phyloP scores from a whole-genome alignment of 768 basidiomycete species.

The Suillus ampliporus region DNA sequence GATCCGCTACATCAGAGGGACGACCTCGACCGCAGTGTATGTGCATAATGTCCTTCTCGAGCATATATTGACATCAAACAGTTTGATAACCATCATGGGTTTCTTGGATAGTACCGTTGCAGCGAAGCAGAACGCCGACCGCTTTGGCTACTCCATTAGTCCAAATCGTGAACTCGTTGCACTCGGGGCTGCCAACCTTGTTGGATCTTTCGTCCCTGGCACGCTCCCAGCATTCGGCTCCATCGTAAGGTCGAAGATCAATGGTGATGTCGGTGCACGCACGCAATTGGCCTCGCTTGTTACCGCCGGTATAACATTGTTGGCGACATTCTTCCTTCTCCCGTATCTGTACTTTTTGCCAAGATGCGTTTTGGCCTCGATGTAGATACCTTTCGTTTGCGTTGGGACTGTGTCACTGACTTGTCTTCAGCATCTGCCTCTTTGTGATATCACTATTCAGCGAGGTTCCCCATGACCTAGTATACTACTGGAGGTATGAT shows the following conservation, averaged over 20 bases:
- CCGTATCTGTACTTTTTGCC: conserved; percentile 87
- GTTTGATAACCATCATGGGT: conserved; percentile 82
- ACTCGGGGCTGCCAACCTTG: conserved; percentile 80
- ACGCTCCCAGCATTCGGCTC: conserved; percentile 93
- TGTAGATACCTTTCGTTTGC: conserved; percentile 55
- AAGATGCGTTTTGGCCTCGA: conserved; percentile 86
- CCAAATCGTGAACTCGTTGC: conserved; percentile 97
- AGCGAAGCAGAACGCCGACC: conserved; percentile 88
- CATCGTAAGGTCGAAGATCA: conserved; percentile 90
- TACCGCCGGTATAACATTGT: conserved; percentile 72
- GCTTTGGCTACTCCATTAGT: conserved; percentile 86
- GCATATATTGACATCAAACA: conserved; percentile 30
- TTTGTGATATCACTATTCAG: conserved; percentile 84
- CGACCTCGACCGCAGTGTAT: conserved; percentile 86
- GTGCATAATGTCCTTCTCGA: conserved; percentile 10
- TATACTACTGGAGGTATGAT: conserved; percentile 80
- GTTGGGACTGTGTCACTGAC: conserved; percentile 19
- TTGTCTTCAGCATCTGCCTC: conserved; percentile 66
- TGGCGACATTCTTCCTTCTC: conserved; percentile 89
- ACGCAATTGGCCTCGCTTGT: conserved; percentile 90
- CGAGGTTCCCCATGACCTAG: conserved; percentile 87
- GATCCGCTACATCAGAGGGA: conserved; percentile 71
- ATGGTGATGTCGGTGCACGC: conserved; percentile 85
- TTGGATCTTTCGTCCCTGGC: conserved; percentile 82
- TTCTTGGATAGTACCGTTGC: conserved; percentile 96